Evolutionary conservation across 768 basidiomycete genomes (phyloP), one percentile per base, ranked within the genome.

Genomic region (Macrolepiota dolichaula): DNA sequence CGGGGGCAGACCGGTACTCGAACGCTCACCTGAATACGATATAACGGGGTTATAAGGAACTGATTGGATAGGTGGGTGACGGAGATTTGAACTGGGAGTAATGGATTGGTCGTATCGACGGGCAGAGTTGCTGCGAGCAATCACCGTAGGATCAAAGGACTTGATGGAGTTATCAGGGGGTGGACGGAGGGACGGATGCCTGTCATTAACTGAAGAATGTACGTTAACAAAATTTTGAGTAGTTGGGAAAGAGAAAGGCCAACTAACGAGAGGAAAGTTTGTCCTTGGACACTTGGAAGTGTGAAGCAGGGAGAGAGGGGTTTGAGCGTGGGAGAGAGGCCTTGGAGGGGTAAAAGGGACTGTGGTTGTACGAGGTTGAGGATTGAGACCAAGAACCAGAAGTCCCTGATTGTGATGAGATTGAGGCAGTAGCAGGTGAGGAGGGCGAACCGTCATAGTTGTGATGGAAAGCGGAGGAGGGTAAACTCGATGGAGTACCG

Each of bases 1-100:
- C 2, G 91, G 89, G 51, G 87, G 88, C 47, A 92, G 75, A 58
- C 83, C 81, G 36, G 78, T 67, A 63, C 77, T 75, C 51, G 81
- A 79, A 67, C 81, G 84, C 67, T 87, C 84, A 69, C 74, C 71
- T 65, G 77, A 67, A 57, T 71, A 73, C 40, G 71, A 65, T 65
- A 66, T 71, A 59, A 61, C 64, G 57, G 67, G 69, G 55, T 55
- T 66, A 59, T 65, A 65, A 3, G 55, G 62, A 42, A 63, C 25
- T 17, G 65, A 37, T 61, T 55, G 59, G 19, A 61, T 5, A 4
- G 59, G 44, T n/a, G 62, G 54, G 36, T 52, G 58, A 40, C 29
- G 27, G 55, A 53, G 27, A n/a, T 22, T 55, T 29, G 59, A 61
- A 38, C 24, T 47, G 40, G 47, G 19, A 55, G 6, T 29, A 13